Conservation (phyloP, 164 flowering plant species). For the Vitis rupestris region DNA sequence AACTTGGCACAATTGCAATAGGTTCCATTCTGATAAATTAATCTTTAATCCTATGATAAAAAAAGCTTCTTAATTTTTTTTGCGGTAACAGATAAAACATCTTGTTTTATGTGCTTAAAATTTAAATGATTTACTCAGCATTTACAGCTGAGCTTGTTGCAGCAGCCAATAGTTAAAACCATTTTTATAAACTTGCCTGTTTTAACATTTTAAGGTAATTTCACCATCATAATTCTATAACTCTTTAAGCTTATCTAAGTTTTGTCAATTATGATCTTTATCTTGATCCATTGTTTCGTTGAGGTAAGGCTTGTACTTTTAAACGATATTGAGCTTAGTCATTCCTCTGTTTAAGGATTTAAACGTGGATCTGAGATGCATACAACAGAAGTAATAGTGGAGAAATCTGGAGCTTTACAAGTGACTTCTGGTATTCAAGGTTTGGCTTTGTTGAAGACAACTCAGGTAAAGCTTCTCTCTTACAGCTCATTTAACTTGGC, state of each 20-base stretch:
- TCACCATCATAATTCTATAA: background rate
- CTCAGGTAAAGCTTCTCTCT: conserved; percentile 48
- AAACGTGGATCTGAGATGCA: conserved; percentile 95
- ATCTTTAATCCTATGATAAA: too few species aligned
- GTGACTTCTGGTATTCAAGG: conserved; percentile 87
- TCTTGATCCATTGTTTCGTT: background rate
- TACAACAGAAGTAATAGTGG: conserved; percentile 64
- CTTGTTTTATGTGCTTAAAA: background rate
- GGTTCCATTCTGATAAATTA: too few species aligned
- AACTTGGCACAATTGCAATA: too few species aligned
- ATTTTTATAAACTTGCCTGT: background rate
- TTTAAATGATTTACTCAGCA: background rate
- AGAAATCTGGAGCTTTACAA: conserved; percentile 60
- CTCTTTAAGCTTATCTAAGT: background rate
- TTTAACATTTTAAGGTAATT: background rate
- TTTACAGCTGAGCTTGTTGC: background rate
- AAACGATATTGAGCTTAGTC: background rate
- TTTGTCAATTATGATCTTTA: background rate
- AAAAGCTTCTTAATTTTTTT: too few species aligned
- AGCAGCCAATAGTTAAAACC: background rate
- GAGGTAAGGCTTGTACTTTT: background rate
- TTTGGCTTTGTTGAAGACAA: conserved; percentile 85
- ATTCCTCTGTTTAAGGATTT: conserved; percentile 53
- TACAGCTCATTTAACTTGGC: background rate
- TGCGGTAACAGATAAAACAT: too few species aligned